phyloP scores from a whole-genome alignment of 2,329 filamentous ascomycete genomes.

The Cladosporium sp. region DNA sequence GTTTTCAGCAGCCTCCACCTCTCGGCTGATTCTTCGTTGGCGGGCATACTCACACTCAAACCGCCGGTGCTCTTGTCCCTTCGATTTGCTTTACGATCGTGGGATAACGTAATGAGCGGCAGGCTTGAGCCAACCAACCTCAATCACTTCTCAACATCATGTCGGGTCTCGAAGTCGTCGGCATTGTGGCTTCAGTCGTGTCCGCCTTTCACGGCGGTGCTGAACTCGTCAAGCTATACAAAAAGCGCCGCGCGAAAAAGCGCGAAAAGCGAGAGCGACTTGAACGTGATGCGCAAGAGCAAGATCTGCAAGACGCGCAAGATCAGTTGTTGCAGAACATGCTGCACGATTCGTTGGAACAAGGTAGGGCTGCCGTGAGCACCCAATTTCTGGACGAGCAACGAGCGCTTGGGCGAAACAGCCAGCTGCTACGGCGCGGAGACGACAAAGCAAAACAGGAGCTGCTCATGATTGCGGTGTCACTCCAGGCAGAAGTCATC shows the following conservation, averaged over 20 bases:
- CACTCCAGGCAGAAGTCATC: constrained; percentile 1
- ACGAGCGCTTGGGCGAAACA: constrained; percentile 30
- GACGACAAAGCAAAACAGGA: constrained; percentile 17
- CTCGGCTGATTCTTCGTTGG: no score
- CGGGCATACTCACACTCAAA: no score
- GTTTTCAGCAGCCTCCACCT: no score
- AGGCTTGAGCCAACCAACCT: not conserved
- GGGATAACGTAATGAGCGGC: not conserved
- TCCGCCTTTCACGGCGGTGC: constrained; percentile 38
- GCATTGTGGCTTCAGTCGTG: constrained; percentile 37
- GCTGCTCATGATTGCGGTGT: constrained; percentile 5
- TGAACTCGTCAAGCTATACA: constrained; percentile 32
- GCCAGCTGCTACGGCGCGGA: constrained; percentile 30
- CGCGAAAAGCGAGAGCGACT: not conserved
- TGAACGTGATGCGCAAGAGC: not conserved
- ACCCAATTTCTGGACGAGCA: constrained; percentile 33
- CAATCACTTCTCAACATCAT: constrained; percentile 8
- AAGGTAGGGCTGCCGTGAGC: constrained; percentile 33
- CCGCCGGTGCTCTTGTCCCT: no score
- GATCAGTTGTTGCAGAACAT: constrained; percentile 32
- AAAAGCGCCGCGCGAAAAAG: constrained; percentile 23
- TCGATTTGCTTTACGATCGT: no score
- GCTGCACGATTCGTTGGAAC: constrained; percentile 33
- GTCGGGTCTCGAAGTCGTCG: constrained; percentile 29
- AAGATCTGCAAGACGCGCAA: constrained; percentile 17